phyloP scores from a whole-genome alignment of 352 stramenopile species.

The Phytophthora melonis region DNA sequence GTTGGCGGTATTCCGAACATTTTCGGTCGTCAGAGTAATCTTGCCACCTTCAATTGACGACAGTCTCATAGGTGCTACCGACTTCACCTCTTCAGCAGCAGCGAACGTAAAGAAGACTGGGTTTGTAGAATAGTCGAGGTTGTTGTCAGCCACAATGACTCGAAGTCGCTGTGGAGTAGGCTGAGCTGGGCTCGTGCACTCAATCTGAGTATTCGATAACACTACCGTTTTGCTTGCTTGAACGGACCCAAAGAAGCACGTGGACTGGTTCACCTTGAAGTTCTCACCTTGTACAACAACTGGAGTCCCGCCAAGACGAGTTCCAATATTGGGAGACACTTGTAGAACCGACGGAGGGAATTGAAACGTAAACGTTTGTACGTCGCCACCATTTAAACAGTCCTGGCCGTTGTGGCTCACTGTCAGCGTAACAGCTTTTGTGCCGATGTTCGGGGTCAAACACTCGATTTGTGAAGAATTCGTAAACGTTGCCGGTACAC shows the following conservation, averaged over 20 bases:
- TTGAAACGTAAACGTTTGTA: conserved; percentile 56
- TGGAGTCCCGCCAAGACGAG: conserved; percentile 60
- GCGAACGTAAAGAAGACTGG: conserved; percentile 51
- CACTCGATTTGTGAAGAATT: conserved; percentile 74
- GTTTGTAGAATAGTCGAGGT: conserved; percentile 58
- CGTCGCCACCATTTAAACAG: conserved; percentile 48
- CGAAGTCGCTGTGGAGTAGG: conserved; percentile 16
- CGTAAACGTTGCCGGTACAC: conserved; percentile 65
- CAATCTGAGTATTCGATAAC: conserved; percentile 48
- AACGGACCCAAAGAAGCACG: conserved; percentile 47
- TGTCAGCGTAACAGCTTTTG: conserved; percentile 32
- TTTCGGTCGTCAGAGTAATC: conserved; percentile 47
- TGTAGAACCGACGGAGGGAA: conserved; percentile 37
- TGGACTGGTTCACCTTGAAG: conserved; percentile 53
- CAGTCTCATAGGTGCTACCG: conserved; percentile 41
- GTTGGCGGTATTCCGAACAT: conserved; percentile 44
- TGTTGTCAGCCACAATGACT: conserved; percentile 76
- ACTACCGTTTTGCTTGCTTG: conserved; percentile 30
- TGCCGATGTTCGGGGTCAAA: conserved; percentile 46
- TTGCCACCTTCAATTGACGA: conserved; percentile 44
- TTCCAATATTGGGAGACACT: conserved; percentile 48
- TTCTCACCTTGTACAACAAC: conserved; percentile 49
- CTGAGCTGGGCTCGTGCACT: conserved; percentile 53
- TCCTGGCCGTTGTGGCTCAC: conserved; percentile 72
- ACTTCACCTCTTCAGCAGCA: conserved; percentile 54